Evolutionary conservation across 2,329 filamentous ascomycete species (phyloP), one percentile per base, ranked within the genome.

Genomic region (Pseudogymnoascus destructans): DNA sequence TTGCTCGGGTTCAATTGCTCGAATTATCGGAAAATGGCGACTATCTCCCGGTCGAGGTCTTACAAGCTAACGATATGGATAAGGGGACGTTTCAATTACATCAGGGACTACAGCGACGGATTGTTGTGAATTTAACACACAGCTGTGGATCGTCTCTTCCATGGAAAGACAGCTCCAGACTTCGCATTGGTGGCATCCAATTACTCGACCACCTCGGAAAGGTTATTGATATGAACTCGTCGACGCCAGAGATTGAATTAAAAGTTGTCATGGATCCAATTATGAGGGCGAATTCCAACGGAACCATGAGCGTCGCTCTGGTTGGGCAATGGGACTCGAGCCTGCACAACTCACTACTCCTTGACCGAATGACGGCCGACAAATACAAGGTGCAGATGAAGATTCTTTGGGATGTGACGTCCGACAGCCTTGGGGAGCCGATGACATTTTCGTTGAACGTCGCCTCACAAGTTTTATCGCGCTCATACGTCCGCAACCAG

Each of bases 271-370:
- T 86, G 30, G 83, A 86, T 54, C 92, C 93, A 0, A 78, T 84
- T 59, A 85, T 95, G 63, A 87, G 86, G 62, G 84, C 87, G 59
- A 95, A 96, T 67, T 82, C 88, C 21, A 95, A 97, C 69, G 93
- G 93, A 35, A 96, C 91, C 0, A 86, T 85, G 33, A 90, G 86
- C 69, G 84, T 96, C 35, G 91, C 86, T 1, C 77, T 97, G 42
- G 79, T 86, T n/a, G 90, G 87, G 0, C 91, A 97, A 67, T 98
- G 93, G 93, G 93, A 98, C 69, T 96, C 92, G 0, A 95, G 90
- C 66, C 77, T 93, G 64, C 93, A 98, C 71, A 85, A 84, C 62
- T 96, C 93, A 5, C 76, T 95, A n/a, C 77, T 97, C 11, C 81
- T 98, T n/a, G 91, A 98, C 71, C 84, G 92, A 23, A 86, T 89